These are phyloP conservation scores for Rhododendron simsii DNA, from an alignment of 148 eudicot genomes.

Conservation along the genomic window DNA sequence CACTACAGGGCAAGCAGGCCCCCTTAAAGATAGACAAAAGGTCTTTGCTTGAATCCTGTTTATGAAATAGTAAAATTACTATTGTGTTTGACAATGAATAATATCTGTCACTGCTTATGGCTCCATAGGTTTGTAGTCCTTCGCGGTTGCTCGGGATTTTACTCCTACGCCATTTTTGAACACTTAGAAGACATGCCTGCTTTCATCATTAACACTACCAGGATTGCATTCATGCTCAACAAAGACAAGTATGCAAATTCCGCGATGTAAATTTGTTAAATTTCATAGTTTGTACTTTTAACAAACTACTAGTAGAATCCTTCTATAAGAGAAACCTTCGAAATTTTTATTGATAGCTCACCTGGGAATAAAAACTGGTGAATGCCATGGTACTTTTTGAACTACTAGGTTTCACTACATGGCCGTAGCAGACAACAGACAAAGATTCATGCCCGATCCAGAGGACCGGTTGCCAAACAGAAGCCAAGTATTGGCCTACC, in stretches of 20 bases:
- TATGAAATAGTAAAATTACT: not conserved
- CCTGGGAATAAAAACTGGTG: not conserved
- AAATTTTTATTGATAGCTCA: not conserved
- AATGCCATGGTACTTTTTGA: not conserved
- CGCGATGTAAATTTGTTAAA: not conserved
- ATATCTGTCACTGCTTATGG: not conserved
- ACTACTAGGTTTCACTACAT: slow-evolving; percentile 65
- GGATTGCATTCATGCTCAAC: slow-evolving; percentile 79
- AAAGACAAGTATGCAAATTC: slow-evolving; percentile 47
- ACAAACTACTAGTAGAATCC: not conserved
- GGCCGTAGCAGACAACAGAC: slow-evolving; percentile 70
- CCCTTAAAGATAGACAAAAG: slow-evolving; percentile 57
- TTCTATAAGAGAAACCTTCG: not conserved
- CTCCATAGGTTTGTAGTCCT: slow-evolving; percentile 50
- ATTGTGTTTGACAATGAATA: not conserved
- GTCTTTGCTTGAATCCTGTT: not conserved
- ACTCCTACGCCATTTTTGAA: slow-evolving; percentile 59
- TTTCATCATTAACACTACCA: slow-evolving; percentile 65
- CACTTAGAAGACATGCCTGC: slow-evolving; percentile 69
- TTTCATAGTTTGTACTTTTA: not conserved
- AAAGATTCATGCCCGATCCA: slow-evolving; percentile 74
- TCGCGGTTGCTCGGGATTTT: slow-evolving; percentile 57
- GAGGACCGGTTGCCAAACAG: slow-evolving; percentile 62
- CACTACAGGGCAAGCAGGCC: slow-evolving; percentile 43
- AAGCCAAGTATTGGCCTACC: slow-evolving; percentile 55